Evolutionary conservation across 768 basidiomycete species (phyloP).

Genomic region (Russula sp.): DNA sequence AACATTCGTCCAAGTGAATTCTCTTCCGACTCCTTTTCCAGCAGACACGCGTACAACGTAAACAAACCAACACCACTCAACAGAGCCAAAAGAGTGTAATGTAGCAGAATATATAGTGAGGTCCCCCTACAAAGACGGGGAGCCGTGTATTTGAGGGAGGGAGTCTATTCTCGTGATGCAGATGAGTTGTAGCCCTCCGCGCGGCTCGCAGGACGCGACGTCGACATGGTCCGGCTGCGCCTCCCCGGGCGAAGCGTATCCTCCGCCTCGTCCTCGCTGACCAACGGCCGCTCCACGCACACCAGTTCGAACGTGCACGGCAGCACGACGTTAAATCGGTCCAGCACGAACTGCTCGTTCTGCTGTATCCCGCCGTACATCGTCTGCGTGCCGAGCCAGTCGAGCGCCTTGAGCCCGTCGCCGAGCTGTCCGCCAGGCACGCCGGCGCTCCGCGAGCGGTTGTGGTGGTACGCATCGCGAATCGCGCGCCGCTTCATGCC

Average conservation of each 20-base stretch:
- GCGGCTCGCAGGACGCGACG: conserved; percentile 16
- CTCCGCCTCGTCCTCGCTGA: conserved; percentile 45
- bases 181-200: background rate
- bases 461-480: conserved; percentile 51
- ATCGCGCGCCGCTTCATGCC: conserved; percentile 38
- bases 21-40: too few species aligned
- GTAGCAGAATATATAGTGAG: too few species aligned
- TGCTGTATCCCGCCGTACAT: conserved; percentile 56
- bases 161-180: background rate
- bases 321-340: conserved; percentile 38
- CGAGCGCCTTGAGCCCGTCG: conserved; percentile 56
- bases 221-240: conserved; percentile 15
- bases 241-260: conserved; percentile 37
- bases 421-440: conserved; percentile 68
- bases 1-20: too few species aligned
- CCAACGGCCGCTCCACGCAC: conserved; percentile 42
- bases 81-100: too few species aligned
- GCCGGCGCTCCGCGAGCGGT: conserved; percentile 55
- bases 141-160: too few species aligned
- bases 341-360: conserved; percentile 41
- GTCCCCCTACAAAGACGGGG: too few species aligned
- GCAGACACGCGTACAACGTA: too few species aligned
- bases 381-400: conserved; percentile 55
- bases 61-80: too few species aligned
- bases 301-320: conserved; percentile 58